These are phyloP conservation scores for Vigna mungo DNA, from an alignment of 306 rosid genomes.

Conservation along the genomic window DNA sequence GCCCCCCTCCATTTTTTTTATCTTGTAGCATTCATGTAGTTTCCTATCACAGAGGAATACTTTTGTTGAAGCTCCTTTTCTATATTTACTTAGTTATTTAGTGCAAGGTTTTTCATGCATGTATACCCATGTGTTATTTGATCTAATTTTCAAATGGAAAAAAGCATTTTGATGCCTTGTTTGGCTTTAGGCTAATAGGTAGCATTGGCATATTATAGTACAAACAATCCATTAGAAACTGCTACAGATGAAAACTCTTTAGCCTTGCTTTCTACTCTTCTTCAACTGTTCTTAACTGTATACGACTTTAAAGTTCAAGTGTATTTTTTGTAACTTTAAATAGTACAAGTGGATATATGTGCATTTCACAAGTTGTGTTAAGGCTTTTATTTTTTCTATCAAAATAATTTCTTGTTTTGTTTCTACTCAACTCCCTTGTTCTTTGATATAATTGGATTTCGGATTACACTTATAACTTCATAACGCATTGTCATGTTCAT, in stretches of 20 bases:
- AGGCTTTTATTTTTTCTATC: not conserved
- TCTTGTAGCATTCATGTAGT: not conserved
- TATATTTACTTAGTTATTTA: conserved; percentile 12
- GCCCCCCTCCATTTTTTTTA: not conserved
- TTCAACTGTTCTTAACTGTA: not conserved
- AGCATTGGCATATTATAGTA: conserved; percentile 5
- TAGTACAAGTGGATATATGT: not conserved
- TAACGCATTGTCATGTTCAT: conserved; percentile 17
- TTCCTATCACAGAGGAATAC: conserved; percentile 9
- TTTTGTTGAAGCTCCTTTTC: not conserved
- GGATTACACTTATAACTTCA: conserved; percentile 10
- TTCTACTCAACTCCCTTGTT: not conserved
- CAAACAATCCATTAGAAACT: conserved; percentile 18
- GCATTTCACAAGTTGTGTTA: not conserved
- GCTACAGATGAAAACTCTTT: not conserved
- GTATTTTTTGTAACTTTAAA: not conserved
- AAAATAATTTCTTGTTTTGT: conserved; percentile 13
- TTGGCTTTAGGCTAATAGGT: not conserved
- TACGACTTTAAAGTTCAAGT: not conserved
- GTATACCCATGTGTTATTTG: not conserved
- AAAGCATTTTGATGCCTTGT: conserved; percentile 13
- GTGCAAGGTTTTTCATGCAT: conserved; percentile 4
- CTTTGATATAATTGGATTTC: conserved; percentile 22
- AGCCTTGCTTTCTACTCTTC: not conserved
- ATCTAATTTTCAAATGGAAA: not conserved